Evolutionary conservation across 2,329 filamentous ascomycete species (phyloP).

Genomic region (Scleromitrula shiraiana): DNA sequence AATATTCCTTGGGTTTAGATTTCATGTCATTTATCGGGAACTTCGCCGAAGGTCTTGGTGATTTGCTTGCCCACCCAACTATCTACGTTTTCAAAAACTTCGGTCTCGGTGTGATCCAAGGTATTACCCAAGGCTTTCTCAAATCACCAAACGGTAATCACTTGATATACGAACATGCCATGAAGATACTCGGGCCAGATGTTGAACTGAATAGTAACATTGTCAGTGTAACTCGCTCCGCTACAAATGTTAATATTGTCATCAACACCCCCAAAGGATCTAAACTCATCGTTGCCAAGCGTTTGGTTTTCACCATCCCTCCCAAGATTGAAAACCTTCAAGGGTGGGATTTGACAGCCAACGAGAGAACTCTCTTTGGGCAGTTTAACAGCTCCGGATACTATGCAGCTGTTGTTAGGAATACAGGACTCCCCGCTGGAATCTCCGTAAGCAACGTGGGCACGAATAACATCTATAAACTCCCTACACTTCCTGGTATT

Average conservation of each 20-base stretch:
- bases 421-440: conserved; percentile 30
- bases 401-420: conserved; percentile 33
- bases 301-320: conserved; percentile 37
- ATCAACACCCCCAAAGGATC: conserved; percentile 28
- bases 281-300: conserved; percentile 32
- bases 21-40: conserved; percentile 35
- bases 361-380: conserved; percentile 32
- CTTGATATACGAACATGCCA: conserved; percentile 15
- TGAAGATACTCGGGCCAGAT: conserved; percentile 6
- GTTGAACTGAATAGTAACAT: conserved; percentile 14
- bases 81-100: conserved; percentile 40
- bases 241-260: conserved; percentile 22
- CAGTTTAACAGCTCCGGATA: conserved; percentile 33
- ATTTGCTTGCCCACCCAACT: conserved; percentile 36
- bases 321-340: conserved; percentile 31
- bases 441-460: conserved; percentile 25
- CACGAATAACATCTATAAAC: conserved; percentile 22
- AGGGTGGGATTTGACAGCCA: conserved; percentile 30
- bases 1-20: conserved; percentile 31
- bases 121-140: conserved; percentile 13
- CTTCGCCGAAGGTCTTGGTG: conserved; percentile 37
- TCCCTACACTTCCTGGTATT: conserved; percentile 28
- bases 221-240: conserved; percentile 11
- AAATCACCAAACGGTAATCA: conserved; percentile 12
- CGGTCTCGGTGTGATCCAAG: conserved; percentile 17